A percentile compares a stretch with the other conserved stretches of the same genome.
Conservation (phyloP, 73 alveolate genomes). For the Symbiodinium natans region DNA sequence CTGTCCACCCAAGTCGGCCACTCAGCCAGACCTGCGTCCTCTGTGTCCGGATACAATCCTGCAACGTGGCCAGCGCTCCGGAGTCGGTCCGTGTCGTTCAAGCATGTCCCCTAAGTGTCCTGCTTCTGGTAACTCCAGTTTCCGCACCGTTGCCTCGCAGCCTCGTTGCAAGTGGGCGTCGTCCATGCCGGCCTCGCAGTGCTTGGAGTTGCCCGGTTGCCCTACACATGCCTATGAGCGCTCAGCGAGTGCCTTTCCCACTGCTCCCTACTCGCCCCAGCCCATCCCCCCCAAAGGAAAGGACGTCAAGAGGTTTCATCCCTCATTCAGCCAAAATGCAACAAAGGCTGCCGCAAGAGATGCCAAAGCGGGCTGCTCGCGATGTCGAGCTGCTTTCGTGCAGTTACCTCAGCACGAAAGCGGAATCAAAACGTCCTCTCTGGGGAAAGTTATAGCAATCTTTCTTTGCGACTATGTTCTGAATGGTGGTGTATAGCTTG, state of each 20-base stretch:
- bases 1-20: neutral
- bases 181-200: constrained; percentile 37
- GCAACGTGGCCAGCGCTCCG: neutral
- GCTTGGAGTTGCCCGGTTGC: neutral
- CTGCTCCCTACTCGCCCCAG: too few relatives aligned
- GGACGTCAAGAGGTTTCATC: too few relatives aligned
- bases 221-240: neutral
- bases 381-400: constrained; percentile 39
- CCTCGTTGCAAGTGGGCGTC: constrained; percentile 71
- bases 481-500: too few relatives aligned
- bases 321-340: neutral
- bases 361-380: constrained; percentile 69
- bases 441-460: neutral
- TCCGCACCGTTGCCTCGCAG: neutral
- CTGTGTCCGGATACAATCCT: neutral
- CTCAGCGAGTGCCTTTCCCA: too few relatives aligned
- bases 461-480: too few relatives aligned
- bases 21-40: neutral
- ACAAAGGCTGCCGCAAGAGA: constrained; percentile 31
- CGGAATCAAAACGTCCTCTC: neutral
- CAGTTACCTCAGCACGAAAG: neutral
- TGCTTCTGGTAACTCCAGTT: constrained; percentile 12
- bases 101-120: too few relatives aligned
- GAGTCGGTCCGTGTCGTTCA: too few relatives aligned
- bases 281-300: too few relatives aligned